Conservation (phyloP, 2,329 filamentous ascomycete genomes). For the Passalora sequoiae region DNA sequence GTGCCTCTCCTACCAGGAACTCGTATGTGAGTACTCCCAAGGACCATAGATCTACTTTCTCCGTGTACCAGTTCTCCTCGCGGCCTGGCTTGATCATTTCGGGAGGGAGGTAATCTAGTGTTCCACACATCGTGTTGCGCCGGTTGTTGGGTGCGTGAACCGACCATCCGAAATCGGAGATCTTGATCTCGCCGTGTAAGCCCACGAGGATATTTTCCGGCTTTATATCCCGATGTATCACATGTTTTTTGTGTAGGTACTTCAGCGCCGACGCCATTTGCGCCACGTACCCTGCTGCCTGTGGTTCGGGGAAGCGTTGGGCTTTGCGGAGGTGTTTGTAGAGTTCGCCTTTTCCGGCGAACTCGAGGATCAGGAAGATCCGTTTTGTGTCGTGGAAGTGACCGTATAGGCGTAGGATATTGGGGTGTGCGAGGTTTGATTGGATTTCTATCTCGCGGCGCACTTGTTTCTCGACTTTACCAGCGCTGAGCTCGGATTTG, state of each 20-base stretch:
- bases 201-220: conserved; percentile 95
- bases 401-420: conserved; percentile 76
- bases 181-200: conserved; percentile 96
- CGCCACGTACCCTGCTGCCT: conserved; percentile 79
- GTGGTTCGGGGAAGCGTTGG: conserved; percentile 76
- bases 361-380: conserved; percentile 82
- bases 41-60: conserved; percentile 96
- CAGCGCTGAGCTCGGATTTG: conserved; percentile 75
- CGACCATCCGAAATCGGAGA: conserved; percentile 97
- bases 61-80: conserved; percentile 80
- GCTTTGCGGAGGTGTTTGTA: conserved; percentile 82
- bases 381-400: conserved; percentile 88
- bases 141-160: conserved; percentile 95
- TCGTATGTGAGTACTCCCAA: conserved; percentile 93
- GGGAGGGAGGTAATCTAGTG: conserved; percentile 91
- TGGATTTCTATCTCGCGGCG: conserved; percentile 86
- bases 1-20: conserved; percentile 91
- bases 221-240: conserved; percentile 97
- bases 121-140: conserved; percentile 92
- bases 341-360: conserved; percentile 77
- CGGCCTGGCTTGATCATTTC: conserved; percentile 88
- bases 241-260: conserved; percentile 93
- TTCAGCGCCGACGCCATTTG: conserved; percentile 86
- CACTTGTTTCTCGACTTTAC: conserved; percentile 80
- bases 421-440: conserved; percentile 78